These are phyloP conservation scores for Perkinsus marinus DNA, from an alignment of 169 alveolate genomes.

Conservation along the genomic window DNA sequence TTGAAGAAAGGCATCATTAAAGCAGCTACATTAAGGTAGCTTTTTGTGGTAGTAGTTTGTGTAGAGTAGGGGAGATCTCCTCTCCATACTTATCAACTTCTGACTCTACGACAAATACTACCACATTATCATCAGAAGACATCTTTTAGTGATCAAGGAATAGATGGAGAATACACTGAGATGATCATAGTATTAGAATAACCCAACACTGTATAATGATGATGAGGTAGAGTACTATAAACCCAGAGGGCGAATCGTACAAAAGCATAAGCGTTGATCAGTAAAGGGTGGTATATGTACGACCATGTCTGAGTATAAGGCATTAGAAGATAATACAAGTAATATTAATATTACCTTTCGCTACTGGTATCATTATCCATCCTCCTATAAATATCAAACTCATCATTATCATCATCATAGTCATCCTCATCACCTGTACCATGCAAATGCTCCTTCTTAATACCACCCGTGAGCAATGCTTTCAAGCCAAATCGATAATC, in stretches of 20 bases:
- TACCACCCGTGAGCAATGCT: not conserved
- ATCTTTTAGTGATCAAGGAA: no score
- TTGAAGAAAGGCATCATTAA: no score
- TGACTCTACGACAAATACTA: no score
- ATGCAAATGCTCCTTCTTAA: not conserved
- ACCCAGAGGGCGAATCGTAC: not conserved
- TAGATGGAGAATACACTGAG: no score
- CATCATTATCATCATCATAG: not conserved
- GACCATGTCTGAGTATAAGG: not conserved
- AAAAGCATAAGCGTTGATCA: not conserved
- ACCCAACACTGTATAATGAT: no score
- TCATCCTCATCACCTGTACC: not conserved
- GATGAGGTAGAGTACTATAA: no score
- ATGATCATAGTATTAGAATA: no score
- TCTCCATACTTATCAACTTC: no score
- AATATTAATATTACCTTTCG: not conserved
- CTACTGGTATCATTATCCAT: not conserved
- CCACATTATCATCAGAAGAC: no score
- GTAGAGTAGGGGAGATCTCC: no score
- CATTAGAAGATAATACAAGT: not conserved
- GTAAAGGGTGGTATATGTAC: not conserved
- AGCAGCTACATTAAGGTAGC: no score
- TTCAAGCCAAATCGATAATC: not conserved
- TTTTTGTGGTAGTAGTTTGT: no score
- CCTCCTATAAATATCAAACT: not conserved